Conservation (phyloP, 257 asterid genomes). For the Verbascum thapsus region DNA sequence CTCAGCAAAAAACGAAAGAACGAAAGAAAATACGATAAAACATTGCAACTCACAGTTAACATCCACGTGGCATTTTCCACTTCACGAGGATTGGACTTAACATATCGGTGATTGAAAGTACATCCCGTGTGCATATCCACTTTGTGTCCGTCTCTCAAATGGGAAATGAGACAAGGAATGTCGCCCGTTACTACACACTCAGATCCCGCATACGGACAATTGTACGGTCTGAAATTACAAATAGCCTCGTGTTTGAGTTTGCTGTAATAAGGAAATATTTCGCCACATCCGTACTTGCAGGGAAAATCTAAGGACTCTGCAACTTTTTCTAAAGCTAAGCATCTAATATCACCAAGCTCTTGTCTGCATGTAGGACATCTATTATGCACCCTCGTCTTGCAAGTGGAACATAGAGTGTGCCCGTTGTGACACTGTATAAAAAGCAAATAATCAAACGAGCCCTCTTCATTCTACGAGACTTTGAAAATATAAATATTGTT, state of each 20-base stretch:
- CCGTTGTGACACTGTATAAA: slow-evolving; percentile 88
- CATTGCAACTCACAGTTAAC: slow-evolving; percentile 67
- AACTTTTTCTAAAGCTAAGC: slow-evolving; percentile 90
- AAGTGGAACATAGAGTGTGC: slow-evolving; percentile 86
- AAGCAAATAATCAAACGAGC: slow-evolving; percentile 11
- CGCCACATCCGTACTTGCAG: slow-evolving; percentile 87
- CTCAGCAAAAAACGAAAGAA: too few relatives aligned
- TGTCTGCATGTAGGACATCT: slow-evolving; percentile 91
- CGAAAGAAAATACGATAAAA: too few relatives aligned
- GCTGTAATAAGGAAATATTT: slow-evolving; percentile 84
- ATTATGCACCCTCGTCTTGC: slow-evolving; percentile 82
- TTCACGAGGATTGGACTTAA: slow-evolving; percentile 89
- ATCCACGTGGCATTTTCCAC: slow-evolving; percentile 96
- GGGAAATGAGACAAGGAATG: slow-evolving; percentile 73
- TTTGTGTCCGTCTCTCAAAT: slow-evolving; percentile 84
- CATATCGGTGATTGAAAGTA: slow-evolving; percentile 89
- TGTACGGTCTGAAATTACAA: slow-evolving; percentile 85
- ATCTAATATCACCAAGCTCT: slow-evolving; percentile 91
- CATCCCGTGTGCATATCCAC: slow-evolving; percentile 96
- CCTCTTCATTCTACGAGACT: too few relatives aligned
- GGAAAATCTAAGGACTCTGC: slow-evolving; percentile 85
- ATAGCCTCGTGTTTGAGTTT: slow-evolving; percentile 83
- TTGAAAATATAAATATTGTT: too few relatives aligned
- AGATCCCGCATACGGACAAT: slow-evolving; percentile 90
- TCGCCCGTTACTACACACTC: slow-evolving; percentile 80